phyloP scores from a whole-genome alignment of 495 filamentous ascomycete species.

The Aspergillus funiculosus region DNA sequence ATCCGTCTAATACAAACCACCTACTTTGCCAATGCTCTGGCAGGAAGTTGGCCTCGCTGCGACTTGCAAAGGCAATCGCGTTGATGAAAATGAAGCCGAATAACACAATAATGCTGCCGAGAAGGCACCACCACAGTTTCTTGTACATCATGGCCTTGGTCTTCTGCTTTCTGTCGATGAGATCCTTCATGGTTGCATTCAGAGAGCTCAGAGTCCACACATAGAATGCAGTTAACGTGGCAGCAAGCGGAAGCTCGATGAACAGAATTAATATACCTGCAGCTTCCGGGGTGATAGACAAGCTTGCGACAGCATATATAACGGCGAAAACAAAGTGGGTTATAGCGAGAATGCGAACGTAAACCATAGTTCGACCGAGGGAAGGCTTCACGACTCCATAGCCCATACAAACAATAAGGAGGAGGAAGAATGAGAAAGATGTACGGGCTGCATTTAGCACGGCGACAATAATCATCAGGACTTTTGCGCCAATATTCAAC shows the following conservation, averaged over 20 bases:
- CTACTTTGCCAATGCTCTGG: constrained; percentile 92
- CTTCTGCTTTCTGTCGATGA: constrained; percentile 87
- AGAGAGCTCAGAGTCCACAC: constrained; percentile 98
- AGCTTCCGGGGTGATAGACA: constrained; percentile 73
- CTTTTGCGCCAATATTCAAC: constrained; percentile 70
- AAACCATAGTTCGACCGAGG: constrained; percentile 91
- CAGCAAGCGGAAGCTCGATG: constrained; percentile 88
- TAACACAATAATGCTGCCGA: constrained; percentile 86
- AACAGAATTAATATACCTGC: constrained; percentile 85
- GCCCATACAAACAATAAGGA: constrained; percentile 98
- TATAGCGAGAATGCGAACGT: constrained; percentile 83
- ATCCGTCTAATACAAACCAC: constrained; percentile 97
- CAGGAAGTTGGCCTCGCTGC: constrained; percentile 76
- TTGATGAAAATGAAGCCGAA: constrained; percentile 97
- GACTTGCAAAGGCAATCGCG: constrained; percentile 85
- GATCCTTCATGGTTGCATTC: constrained; percentile 90
- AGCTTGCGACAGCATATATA: constrained; percentile 83
- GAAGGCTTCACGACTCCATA: constrained; percentile 96
- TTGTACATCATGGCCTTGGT: constrained; percentile 95
- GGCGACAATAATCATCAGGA: constrained; percentile 81
- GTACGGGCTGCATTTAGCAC: constrained; percentile 90
- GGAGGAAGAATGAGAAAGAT: constrained; percentile 97
- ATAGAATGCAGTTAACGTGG: constrained; percentile 93
- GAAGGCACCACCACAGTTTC: constrained; percentile 97
- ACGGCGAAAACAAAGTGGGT: constrained; percentile 93